These are phyloP conservation scores for Auriscalpium vulgare DNA, from an alignment of 768 basidiomycete species.

Conservation along the genomic window DNA sequence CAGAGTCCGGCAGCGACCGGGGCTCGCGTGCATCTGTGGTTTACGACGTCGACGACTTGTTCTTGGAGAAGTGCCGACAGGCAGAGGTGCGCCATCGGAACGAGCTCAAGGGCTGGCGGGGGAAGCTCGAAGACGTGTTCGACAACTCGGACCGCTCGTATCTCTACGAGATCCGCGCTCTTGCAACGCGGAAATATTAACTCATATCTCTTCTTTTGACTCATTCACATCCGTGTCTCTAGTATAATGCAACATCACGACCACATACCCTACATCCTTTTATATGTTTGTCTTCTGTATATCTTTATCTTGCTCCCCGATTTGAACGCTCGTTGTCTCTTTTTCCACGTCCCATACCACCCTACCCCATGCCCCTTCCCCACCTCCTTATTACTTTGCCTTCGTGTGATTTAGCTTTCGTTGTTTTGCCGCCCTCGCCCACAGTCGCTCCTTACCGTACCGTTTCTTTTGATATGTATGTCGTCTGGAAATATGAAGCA, in stretches of 20 bases:
- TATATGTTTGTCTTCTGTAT: neutral
- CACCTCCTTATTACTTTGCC: neutral
- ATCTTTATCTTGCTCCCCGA: neutral
- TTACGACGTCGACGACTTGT: constrained; percentile 67
- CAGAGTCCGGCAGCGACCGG: constrained; percentile 72
- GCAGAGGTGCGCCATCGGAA: constrained; percentile 78
- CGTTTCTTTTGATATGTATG: neutral
- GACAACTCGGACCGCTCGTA: constrained; percentile 50
- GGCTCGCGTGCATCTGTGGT: constrained; percentile 76
- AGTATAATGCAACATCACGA: constrained; percentile 2
- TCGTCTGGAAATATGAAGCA: neutral
- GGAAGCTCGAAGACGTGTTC: constrained; percentile 16
- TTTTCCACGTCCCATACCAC: neutral
- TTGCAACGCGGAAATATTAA: constrained; percentile 74
- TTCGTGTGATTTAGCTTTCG: neutral
- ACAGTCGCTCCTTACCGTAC: neutral
- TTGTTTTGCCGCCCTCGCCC: neutral
- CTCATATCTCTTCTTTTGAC: neutral
- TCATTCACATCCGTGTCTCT: constrained; percentile 2
- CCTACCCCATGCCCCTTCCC: neutral
- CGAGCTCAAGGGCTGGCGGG: constrained; percentile 80
- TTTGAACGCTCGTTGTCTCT: neutral
- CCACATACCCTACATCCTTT: constrained; percentile 3
- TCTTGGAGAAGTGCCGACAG: constrained; percentile 59
- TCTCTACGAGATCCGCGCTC: constrained; percentile 75